These are phyloP conservation scores for Limonium bicolor DNA, from an alignment of 148 eudicot species.

Conservation along the genomic window DNA sequence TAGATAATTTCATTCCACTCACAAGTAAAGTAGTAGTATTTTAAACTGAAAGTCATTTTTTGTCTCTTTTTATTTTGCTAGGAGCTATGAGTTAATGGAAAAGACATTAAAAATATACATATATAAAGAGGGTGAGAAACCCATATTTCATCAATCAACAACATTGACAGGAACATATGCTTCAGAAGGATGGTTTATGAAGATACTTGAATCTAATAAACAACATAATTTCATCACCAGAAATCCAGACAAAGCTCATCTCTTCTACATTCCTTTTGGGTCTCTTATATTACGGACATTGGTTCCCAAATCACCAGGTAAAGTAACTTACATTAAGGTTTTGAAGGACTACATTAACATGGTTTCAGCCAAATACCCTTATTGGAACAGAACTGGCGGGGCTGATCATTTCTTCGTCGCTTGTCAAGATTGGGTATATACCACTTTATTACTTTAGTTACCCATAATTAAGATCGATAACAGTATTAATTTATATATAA, in stretches of 20 bases:
- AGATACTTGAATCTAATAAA: conserved; percentile 38
- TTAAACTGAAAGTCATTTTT: no score
- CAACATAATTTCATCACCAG: conserved; percentile 39
- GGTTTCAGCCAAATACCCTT: conserved; percentile 34
- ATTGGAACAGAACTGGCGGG: conserved; percentile 64
- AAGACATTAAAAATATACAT: conserved; percentile 46
- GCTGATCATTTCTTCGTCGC: conserved; percentile 66
- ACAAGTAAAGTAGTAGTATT: no score
- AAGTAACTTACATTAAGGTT: conserved; percentile 25
- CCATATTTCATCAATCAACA: conserved; percentile 42
- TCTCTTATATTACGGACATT: conserved; percentile 49
- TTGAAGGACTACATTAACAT: conserved; percentile 27
- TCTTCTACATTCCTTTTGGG: conserved; percentile 68
- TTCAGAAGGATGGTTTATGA: conserved; percentile 80
- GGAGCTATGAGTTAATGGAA: conserved; percentile 65
- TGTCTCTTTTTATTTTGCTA: no score
- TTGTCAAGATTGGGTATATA: conserved; percentile 70
- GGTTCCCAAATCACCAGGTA: conserved; percentile 43
- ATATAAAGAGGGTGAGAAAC: conserved; percentile 51
- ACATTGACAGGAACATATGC: conserved; percentile 67
- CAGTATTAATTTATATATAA: neutral
- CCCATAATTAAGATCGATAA: no score
- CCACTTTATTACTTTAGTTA: no score
- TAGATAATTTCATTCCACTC: no score
- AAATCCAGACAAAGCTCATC: conserved; percentile 35